Evolutionary conservation across 164 flowering plant genomes (phyloP).

Genomic region (Liriodendron chinense): DNA sequence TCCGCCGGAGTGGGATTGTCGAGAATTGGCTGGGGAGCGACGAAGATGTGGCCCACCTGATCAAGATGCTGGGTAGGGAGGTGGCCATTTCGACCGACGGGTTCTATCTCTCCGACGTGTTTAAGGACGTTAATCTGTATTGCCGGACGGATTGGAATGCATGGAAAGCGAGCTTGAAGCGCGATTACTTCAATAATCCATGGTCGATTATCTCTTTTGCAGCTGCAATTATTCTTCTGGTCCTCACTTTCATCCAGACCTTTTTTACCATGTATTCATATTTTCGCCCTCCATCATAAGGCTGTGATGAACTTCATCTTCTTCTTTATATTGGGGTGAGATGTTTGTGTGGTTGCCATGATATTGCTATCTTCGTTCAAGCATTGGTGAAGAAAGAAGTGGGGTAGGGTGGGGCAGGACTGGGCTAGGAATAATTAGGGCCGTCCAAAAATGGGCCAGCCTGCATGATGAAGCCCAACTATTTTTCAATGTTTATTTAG

Average conservation of each 20-base stretch:
- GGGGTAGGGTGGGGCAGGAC: no score
- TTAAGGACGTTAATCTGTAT: conserved; percentile 14
- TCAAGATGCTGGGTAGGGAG: conserved; percentile 23
- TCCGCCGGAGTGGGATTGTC: conserved; percentile 13
- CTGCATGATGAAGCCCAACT: no score
- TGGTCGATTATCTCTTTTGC: conserved; percentile 2
- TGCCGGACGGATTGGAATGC: conserved; percentile 18
- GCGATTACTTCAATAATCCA: conserved; percentile 9
- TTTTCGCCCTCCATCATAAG: not conserved
- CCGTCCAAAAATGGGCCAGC: no score
- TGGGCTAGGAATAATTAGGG: no score
- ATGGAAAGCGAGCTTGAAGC: conserved; percentile 11
- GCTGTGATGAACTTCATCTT: no score
- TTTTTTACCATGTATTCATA: not conserved
- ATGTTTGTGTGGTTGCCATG: no score
- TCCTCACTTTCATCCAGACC: conserved; percentile 6
- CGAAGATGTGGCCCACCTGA: conserved; percentile 18
- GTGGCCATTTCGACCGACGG: conserved; percentile 13
- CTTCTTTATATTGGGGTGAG: no score
- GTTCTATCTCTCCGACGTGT: conserved; percentile 15
- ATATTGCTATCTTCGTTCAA: no score
- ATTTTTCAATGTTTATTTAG: no score
- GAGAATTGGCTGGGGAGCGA: conserved; percentile 28
- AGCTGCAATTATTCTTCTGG: conserved; percentile 1
- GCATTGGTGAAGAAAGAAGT: no score